Evolutionary conservation across 345 rosid species (phyloP).

Genomic region (Aquilaria yunnanensis): DNA sequence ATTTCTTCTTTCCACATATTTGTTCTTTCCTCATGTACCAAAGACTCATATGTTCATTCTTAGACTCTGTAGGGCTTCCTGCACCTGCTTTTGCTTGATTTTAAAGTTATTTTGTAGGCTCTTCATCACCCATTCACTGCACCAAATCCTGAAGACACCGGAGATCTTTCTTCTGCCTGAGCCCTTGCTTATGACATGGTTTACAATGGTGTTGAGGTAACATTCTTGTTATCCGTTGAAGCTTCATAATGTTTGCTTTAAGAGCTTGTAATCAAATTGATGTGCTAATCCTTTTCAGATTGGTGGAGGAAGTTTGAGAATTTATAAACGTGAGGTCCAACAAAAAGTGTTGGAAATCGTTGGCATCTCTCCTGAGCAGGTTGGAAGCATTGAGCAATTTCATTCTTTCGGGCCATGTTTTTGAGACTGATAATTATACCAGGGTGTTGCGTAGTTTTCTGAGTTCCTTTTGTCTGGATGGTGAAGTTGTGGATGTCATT

Average conservation of each 20-base stretch:
- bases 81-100: slow-evolving; percentile 6
- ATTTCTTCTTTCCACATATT: not conserved
- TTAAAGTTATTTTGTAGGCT: slow-evolving; percentile 40
- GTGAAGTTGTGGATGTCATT: too few relatives aligned
- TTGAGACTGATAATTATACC: not conserved
- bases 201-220: slow-evolving; percentile 95
- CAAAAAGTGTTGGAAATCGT: slow-evolving; percentile 78
- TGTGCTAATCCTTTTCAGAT: slow-evolving; percentile 42
- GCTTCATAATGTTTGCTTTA: not conserved
- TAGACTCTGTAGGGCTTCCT: not conserved
- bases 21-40: too few relatives aligned
- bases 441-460: slow-evolving; percentile 4
- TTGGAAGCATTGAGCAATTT: slow-evolving; percentile 18
- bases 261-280: not conserved
- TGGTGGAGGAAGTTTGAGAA: slow-evolving; percentile 99
- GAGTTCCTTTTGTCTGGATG: too few relatives aligned
- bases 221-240: not conserved
- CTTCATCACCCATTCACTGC: slow-evolving; percentile 99
- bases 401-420: not conserved
- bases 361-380: slow-evolving; percentile 79
- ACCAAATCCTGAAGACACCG: slow-evolving; percentile 85
- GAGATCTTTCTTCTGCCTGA: slow-evolving; percentile 77
- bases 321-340: slow-evolving; percentile 79
- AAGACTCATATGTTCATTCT: too few relatives aligned
- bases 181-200: slow-evolving; percentile 99